Conservation (phyloP, 306 rosid species). For the Alnus rubra region DNA sequence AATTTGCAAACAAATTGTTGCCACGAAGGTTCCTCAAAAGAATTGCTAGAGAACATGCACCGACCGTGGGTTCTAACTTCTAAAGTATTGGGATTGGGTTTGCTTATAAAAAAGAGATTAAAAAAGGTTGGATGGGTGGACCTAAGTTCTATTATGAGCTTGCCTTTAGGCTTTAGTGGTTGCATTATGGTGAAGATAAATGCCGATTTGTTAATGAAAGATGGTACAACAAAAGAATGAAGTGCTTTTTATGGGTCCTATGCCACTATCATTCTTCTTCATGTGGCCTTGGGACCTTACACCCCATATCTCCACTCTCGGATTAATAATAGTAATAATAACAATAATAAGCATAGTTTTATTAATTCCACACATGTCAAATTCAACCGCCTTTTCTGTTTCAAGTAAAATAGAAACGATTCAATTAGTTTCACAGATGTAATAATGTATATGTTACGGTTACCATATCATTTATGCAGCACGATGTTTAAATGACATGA, state of each 20-base stretch:
- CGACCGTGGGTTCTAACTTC: constrained; percentile 1
- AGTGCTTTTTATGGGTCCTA: background rate
- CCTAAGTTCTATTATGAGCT: background rate
- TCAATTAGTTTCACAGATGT: too few relatives aligned
- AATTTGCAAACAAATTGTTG: background rate
- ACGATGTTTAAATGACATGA: too few relatives aligned
- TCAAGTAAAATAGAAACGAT: too few relatives aligned
- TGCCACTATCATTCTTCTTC: constrained; percentile 10
- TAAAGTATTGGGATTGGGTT: background rate
- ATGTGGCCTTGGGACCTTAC: constrained; percentile 14
- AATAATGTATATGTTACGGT: too few relatives aligned
- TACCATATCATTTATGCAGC: too few relatives aligned
- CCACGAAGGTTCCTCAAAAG: constrained; percentile 1
- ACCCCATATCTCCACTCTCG: background rate
- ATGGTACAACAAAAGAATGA: background rate
- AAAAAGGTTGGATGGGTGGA: background rate
- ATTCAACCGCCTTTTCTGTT: too few relatives aligned
- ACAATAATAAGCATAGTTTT: too few relatives aligned
- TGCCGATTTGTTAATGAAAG: background rate
- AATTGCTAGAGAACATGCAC: constrained; percentile 10
- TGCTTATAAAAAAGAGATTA: background rate
- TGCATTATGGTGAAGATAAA: background rate
- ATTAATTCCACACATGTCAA: too few relatives aligned
- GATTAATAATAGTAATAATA: too few relatives aligned
- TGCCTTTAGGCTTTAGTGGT: background rate